Base-by-base conservation (phyloP, 495 filamentous ascomycete species). In the Clohesyomyces aquaticus region DNA sequence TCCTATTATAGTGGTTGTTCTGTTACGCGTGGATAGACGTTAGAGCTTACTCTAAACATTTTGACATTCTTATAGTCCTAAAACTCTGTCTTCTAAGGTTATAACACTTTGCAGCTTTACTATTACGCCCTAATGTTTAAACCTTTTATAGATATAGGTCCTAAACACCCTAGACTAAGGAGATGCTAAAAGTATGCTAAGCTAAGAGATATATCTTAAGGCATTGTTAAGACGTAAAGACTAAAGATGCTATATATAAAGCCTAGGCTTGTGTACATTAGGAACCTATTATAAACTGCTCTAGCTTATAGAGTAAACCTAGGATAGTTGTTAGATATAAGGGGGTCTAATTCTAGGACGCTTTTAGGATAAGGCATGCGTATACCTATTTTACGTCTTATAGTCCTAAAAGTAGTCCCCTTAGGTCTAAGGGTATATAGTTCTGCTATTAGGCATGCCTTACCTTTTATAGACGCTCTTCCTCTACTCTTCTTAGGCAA, bases 201-300 rank as follows among this genome's bases (percentile, higher is more conserved):
- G 50, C 25, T 53, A 23, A 53, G 50, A 53, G 50, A 53, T 53
- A 22, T 22, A 8, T 53, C 21, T 22, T 23, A 53, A 53, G 27
- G 50, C 28, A 53, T 53, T 53, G 25, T 53, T 53, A 35, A 53
- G 50, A 26, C 50, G 27, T 23, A 53, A 53, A 53, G 50, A 53
- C 27, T 53, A 23, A 22, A 53, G 50, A 53, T 53, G 50, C 21
- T 28, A 22, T 53, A 53, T 23, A 22, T 53, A 28, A 53, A 53
- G 50, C 50, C 50, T 27, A 53, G 50, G 50, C 10, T 35, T 23
- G 50, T 53, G 50, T 53, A 53, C 19, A 26, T 53, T 53, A 28
- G 50, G 50, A 53, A 22, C 10, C 50, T 22, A 53, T 22, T 12
- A 28, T 23, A 23, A 35, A 53, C 21, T 28, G 50, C 50, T 53